Conservation (phyloP, 371 early-diverging fungal species). For the Mortierella sp. region DNA sequence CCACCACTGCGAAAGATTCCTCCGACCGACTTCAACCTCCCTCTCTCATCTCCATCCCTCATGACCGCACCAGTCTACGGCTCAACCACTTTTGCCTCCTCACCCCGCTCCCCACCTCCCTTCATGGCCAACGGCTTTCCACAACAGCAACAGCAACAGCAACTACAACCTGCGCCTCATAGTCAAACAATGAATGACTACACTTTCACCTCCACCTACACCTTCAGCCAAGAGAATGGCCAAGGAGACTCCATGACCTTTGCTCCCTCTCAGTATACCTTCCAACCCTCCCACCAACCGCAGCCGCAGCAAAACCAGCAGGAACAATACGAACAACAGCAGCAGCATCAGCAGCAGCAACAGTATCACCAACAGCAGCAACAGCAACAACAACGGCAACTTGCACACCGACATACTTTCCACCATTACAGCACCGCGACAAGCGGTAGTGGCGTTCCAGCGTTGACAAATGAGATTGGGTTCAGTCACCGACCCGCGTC, state of each 20-base stretch:
- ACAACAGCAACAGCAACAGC: not conserved
- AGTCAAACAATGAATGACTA: not conserved
- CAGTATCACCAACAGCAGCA: constrained; percentile 11
- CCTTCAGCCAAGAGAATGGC: not conserved
- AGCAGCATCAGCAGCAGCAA: constrained; percentile 15
- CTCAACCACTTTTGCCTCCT: constrained; percentile 7
- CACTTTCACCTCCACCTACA: not conserved
- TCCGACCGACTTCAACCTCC: constrained; percentile 11
- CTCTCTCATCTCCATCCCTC: constrained; percentile 22
- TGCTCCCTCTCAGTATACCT: constrained; percentile 7
- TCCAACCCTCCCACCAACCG: not conserved
- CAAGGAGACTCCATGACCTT: constrained; percentile 4
- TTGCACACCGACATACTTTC: constrained; percentile 13
- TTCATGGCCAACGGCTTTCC: not conserved
- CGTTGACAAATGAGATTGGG: constrained; percentile 5
- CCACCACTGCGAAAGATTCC: constrained; percentile 16
- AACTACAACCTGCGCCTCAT: not conserved
- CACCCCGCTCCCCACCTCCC: constrained; percentile 14
- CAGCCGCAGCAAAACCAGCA: constrained; percentile 11
- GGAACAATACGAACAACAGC: constrained; percentile 11
- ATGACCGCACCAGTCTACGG: constrained; percentile 18
- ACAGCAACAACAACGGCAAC: constrained; percentile 21
- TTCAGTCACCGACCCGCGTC: constrained; percentile 16
- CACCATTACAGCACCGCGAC: constrained; percentile 31
- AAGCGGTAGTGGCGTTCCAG: constrained; percentile 24